Evolutionary conservation across 495 filamentous ascomycete genomes (phyloP), one percentile per base, ranked within the genome.

Genomic region (Neurospora sp.): DNA sequence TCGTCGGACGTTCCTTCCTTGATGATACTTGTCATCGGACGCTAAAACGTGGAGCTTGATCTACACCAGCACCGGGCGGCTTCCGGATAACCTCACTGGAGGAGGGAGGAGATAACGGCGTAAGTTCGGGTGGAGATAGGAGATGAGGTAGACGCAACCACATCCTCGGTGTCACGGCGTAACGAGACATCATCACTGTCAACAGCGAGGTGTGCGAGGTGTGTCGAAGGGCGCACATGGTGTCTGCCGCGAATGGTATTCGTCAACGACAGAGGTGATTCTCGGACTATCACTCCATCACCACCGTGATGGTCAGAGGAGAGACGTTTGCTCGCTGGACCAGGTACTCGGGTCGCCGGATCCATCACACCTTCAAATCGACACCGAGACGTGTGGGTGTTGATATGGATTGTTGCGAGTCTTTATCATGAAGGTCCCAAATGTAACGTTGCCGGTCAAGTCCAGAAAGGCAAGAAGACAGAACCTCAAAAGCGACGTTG

Each of bases 381-480:
- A 35, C 31, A 65, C 1, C 14, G 6, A 35, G 53, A 7, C 2
- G 53, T 4, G 53, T 65, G 22, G 27, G 53, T 65, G 27, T 37
- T 65, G 53, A 31, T 65, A 35, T 35, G 53, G 27, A 65, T 65
- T 27, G 53, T 65, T 65, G 53, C 53, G 53, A 65, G 27, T 65
- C 53, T 37, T 65, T 18, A 65, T 65, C 53, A 35, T 65, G 12
- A 16, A 35, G 1, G 8, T 65, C 3, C 4, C 42, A 68, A 35
- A 77, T 78, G 77, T 76, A 80, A 78, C 78, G 78, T 78, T 75
- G 74, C 77, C 71, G 75, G 69, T 74, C 38, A 70, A 41, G 35
- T 68, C 44, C 71, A 69, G 5, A 65, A 61, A 65, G 12, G 31
- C 8, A 16, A 65, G 31, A 31, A 16, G 1, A 6, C 6, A 5